Base-by-base conservation (phyloP, 2,329 filamentous ascomycete genomes). In the Cladosporium sp. region DNA sequence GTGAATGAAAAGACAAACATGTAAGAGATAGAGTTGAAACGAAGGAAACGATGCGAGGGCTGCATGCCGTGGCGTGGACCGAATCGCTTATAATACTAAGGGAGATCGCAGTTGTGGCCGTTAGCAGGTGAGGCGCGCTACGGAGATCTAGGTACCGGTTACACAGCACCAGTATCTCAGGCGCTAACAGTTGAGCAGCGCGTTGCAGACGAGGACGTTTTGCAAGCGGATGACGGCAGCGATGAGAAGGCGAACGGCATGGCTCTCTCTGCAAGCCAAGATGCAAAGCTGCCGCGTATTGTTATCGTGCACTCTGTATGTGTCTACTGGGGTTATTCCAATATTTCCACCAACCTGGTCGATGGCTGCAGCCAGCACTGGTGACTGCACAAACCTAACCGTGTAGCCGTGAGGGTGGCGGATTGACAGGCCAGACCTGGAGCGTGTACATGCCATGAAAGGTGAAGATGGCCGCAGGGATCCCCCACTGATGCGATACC, bases 71-170 rank as follows among this genome's bases (percentile, higher is more conserved):
- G 32, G 28, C 18, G 44, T 52, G 32, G 61, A 55, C 34, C n/a
- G 28, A 57, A 34, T 47, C 36, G 51, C 49, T 64, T 57, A 57
- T 57, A 24, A 64, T 36, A 44, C 28, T 6, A 62, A 6, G 21
- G 21, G 28, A 38, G 57, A 59, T 59, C 21, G 26, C 8, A 26
- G 44, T 41, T 30, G 5, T 62, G 61, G 21, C 49, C 51, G 61
- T 54, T 57, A n/a, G 30, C 51, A 38, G 61, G 36, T 64, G 61
- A 64, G 51, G 61, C 61, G 51, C 61, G 51, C 61, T 64, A 64
- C 54, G 61, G 21, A 47, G 36, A 38, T 47, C 61, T 49, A 64
- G 49, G n/a, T 41, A 64, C 51, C 51, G 15, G 61, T 64, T 12
- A 24, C 61, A 64, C 34, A 47, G n/a, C 34, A 55, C 34, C 59